phyloP scores from a whole-genome alignment of 2,329 filamentous ascomycete genomes.

The Monilinia fructicola region DNA sequence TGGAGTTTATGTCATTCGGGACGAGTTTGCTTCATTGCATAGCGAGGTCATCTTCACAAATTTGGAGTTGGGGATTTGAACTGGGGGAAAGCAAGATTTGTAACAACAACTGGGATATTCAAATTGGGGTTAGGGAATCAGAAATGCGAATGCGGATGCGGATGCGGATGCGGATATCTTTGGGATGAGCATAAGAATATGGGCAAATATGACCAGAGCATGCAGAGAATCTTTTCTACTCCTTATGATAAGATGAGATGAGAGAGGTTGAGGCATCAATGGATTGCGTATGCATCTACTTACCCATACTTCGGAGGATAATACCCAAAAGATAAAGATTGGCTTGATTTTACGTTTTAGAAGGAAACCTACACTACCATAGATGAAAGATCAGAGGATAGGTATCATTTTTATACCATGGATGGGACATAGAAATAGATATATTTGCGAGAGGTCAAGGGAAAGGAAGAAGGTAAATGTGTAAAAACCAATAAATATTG shows the following conservation, averaged over 20 bases:
- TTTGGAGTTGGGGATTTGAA: constrained; percentile 11
- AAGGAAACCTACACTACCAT: background rate
- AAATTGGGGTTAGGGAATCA: constrained; percentile 1
- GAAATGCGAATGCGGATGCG: constrained; percentile 1
- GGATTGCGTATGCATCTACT: background rate
- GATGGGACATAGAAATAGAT: background rate
- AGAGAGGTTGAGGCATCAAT: background rate
- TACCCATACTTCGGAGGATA: background rate
- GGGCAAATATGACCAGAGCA: background rate
- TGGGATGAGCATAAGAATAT: background rate
- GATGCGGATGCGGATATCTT: background rate
- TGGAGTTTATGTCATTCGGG: constrained; percentile 4
- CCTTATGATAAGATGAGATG: constrained; percentile 2
- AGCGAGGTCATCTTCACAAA: constrained; percentile 5
- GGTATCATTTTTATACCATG: background rate
- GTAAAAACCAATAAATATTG: too few relatives aligned
- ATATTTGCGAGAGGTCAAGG: background rate
- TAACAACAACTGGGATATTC: constrained; percentile 17
- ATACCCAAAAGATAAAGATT: background rate
- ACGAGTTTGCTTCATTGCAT: constrained; percentile 18
- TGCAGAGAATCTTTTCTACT: background rate
- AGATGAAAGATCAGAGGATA: background rate
- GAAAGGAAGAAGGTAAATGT: background rate
- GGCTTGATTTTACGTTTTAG: constrained; percentile 3
- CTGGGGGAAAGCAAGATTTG: constrained; percentile 2